A percentile compares a stretch with the other conserved stretches of the same genome.
These are phyloP conservation scores for Ilyonectria destructans DNA, from an alignment of 2,329 filamentous ascomycete genomes.

Conservation along the genomic window DNA sequence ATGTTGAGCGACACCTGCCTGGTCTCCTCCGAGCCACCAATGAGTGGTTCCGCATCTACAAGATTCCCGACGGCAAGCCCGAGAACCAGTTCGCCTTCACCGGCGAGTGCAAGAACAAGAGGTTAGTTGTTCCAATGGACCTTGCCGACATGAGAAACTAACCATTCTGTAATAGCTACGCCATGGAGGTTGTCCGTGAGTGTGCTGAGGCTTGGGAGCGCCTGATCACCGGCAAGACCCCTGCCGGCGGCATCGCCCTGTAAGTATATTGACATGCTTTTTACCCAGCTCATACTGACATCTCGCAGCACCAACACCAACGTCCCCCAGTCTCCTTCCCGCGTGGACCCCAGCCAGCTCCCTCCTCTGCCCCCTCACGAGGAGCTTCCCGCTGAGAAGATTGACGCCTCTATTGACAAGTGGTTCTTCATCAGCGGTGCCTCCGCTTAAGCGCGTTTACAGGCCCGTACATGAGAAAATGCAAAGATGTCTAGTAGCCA, in stretches of 20 bases:
- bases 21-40: slow-evolving; percentile 98
- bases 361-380: slow-evolving; percentile 85
- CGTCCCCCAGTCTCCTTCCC: slow-evolving; percentile 81
- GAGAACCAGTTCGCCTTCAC: slow-evolving; percentile 99
- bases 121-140: slow-evolving; percentile 65
- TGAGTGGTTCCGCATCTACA: slow-evolving; percentile 99
- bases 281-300: slow-evolving; percentile 49
- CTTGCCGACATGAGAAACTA: slow-evolving; percentile 14
- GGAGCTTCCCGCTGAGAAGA: slow-evolving; percentile 87
- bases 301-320: slow-evolving; percentile 83
- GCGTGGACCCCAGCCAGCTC: slow-evolving; percentile 79
- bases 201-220: slow-evolving; percentile 98
- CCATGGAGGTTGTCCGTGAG: slow-evolving; percentile 95
- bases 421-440: slow-evolving; percentile 99
- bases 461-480: slow-evolving; percentile 33
- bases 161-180: slow-evolving; percentile 74
- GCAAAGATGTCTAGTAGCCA: slow-evolving; percentile 32
- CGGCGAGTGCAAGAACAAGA: slow-evolving; percentile 99
- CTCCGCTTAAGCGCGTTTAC: slow-evolving; percentile 73
- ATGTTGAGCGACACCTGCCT: slow-evolving; percentile 98
- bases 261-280: slow-evolving; percentile 66
- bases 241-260: slow-evolving; percentile 84
- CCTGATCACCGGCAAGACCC: slow-evolving; percentile 91
- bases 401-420: slow-evolving; percentile 98
- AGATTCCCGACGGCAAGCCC: slow-evolving; percentile 99